Evolutionary conservation across 129 eudicot genomes (phyloP).

Genomic region (Pittosporum tobira): DNA sequence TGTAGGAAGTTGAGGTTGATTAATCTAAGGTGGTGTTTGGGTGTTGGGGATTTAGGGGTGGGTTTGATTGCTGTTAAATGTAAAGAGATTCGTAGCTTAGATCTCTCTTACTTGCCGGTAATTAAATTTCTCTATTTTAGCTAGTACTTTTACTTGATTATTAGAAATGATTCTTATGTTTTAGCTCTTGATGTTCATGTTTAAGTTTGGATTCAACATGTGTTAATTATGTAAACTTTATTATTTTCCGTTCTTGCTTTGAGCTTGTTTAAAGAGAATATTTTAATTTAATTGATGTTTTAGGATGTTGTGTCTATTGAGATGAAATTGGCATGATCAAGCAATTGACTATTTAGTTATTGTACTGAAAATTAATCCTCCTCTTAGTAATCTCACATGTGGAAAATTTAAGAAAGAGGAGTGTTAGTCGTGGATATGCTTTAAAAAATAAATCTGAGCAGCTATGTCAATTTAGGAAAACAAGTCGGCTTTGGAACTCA

Average conservation of each 20-base stretch:
- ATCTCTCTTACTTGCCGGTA: constrained; percentile 97
- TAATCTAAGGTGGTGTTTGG: constrained; percentile 87
- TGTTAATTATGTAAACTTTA: neutral
- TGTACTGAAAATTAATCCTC: too few species aligned
- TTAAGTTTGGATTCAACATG: neutral
- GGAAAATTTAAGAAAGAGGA: neutral
- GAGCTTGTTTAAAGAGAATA: neutral
- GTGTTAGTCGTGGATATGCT: neutral
- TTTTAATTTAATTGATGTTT: neutral
- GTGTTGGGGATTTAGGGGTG: constrained; percentile 92
- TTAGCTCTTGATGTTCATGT: neutral
- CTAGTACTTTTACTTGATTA: constrained; percentile 6
- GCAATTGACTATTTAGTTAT: too few species aligned
- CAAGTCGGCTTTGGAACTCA: too few species aligned
- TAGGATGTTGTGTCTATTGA: neutral
- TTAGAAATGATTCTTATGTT: constrained; percentile 5
- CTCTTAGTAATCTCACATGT: neutral
- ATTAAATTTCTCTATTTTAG: constrained; percentile 2
- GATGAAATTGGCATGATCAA: constrained; percentile 2
- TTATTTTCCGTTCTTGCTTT: neutral
- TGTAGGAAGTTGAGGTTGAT: constrained; percentile 64
- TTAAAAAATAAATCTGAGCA: too few species aligned
- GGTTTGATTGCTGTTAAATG: constrained; percentile 93
- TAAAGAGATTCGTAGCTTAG: constrained; percentile 63
- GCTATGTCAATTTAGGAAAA: too few species aligned